These are phyloP conservation scores for Tilletiaria anomala DNA, from an alignment of 1,284 basidiomycete genomes.

Conservation along the genomic window DNA sequence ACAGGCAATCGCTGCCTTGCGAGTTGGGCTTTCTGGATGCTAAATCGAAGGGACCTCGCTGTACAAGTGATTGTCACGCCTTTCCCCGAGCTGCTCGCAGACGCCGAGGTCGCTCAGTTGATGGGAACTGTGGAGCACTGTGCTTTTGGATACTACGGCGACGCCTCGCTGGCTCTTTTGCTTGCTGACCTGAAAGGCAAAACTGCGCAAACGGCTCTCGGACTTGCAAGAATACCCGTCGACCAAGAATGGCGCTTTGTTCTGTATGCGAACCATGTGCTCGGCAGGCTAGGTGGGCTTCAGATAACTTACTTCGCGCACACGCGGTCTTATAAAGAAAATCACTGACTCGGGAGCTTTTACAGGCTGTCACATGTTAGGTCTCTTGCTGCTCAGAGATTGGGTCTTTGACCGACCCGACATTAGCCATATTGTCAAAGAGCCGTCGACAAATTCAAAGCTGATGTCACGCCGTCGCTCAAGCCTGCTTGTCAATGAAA, in stretches of 20 bases:
- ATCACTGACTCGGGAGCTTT: background rate
- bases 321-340: background rate
- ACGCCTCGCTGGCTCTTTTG: background rate
- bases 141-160: background rate
- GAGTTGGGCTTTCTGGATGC: slow-evolving; percentile 90
- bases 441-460: background rate
- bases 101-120: too few relatives aligned
- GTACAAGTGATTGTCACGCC: slow-evolving; percentile 59
- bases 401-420: background rate
- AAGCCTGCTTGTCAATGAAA: too few relatives aligned
- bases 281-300: background rate
- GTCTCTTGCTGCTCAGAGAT: background rate
- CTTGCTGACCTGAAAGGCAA: too few relatives aligned
- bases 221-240: background rate
- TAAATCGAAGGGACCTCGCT: slow-evolving; percentile 68
- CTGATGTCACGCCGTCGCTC: background rate
- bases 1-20: slow-evolving; percentile 84
- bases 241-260: background rate
- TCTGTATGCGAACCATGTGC: background rate
- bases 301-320: background rate
- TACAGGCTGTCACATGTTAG: background rate
- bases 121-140: background rate
- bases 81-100: background rate
- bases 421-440: background rate
- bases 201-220: too few relatives aligned